Base-by-base conservation (phyloP, 352 stramenopile species). In the Blastocystis sp. region DNA sequence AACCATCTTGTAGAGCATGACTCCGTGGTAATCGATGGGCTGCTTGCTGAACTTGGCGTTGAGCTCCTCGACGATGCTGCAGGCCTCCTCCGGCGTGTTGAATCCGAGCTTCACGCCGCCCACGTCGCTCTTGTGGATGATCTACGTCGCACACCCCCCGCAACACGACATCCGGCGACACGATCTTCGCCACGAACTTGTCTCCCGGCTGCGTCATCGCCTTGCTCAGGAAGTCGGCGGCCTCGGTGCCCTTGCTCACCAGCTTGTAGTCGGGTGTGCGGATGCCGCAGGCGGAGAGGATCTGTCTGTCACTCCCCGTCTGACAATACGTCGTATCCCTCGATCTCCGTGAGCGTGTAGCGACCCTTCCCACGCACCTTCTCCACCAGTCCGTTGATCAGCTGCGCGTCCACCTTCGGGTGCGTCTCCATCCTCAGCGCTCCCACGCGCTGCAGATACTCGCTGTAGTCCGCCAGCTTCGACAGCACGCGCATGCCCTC, bases 111-210 rank as follows among this genome's bases (percentile, higher is more conserved):
- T 84, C 53, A 84, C 72, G 46, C 72, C 72, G 40, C 72, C 72
- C 34, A 84, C 72, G 46, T 84, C 72, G 53, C 53, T 84, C 72
- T 84, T 84, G 34, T 84, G 72, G n/a, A 84, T 65, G 36, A 84
- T 84, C 72, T 84, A 36, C 36, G 34, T 75, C 49, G 21, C 9
- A 16, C 34, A 11, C 18, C 18, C 42, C n/a, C 14, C 40, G 18
- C 0, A 27, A 11, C 44, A 4, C 1, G 21, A 84, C 72, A 51
- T 84, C 72, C 7, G 72, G 72, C 16, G 72, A 84, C 29, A 84
- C 72, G 46, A 84, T 71, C 57, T 84, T 84, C 6, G 57, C 72
- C 9, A 84, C 72, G 46, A 71, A 84, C 38, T 84, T 84, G 27
- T 84, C 57, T 27, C 18, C 27, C 24, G 53, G 34, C 24, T 84